Base-by-base conservation (phyloP, 441 rosid genomes). In the Breynia disticha region DNA sequence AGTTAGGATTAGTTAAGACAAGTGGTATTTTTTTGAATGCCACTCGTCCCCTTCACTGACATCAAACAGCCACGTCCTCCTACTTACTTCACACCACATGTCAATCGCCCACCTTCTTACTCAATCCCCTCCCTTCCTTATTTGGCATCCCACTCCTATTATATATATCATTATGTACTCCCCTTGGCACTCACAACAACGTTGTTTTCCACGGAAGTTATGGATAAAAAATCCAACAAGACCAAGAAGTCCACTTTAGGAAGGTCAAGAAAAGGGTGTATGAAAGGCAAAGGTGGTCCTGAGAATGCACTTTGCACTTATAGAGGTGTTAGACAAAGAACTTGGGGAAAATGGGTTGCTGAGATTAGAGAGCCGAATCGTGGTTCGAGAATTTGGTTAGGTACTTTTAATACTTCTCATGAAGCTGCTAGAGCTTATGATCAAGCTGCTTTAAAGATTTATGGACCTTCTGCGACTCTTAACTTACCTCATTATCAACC, bases 311-410 rank as follows among this genome's bases (percentile, higher is more conserved):
- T 74, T 10, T 89, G 95, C 71, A 79, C 79, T n/a, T 86, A 83
- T 67, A 89, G 77, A 71, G 97, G 95, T 15, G 97, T 89, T 14
- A 70, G 97, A 49, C 97, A 89, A 71, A 68, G 93, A 50, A 89
- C 97, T 9, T 89, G 97, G 97, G 97, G 97, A 7, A 86, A 86
- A 75, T 89, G 97, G 97, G 97, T 86, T 0, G 95, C 90, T 20
- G 97, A 89, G 72, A 89, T 89, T 57, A 82, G 95, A 28, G 95
- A 83, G 47, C 95, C 95, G 39, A 89, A 83, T 56, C 73, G 81
- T 8, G 90, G 95, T 3, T 84, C 82, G 37, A 81, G 97, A 35
- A 82, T 89, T 39, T 89, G 97, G 97, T 80, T 89, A 0, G 97
- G 97, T 13, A 86, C 95, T 49, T 86, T 89, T 1, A 80, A 80